phyloP scores from a whole-genome alignment of 805 yeast genomes.

The Monosporozyma servazzii region DNA sequence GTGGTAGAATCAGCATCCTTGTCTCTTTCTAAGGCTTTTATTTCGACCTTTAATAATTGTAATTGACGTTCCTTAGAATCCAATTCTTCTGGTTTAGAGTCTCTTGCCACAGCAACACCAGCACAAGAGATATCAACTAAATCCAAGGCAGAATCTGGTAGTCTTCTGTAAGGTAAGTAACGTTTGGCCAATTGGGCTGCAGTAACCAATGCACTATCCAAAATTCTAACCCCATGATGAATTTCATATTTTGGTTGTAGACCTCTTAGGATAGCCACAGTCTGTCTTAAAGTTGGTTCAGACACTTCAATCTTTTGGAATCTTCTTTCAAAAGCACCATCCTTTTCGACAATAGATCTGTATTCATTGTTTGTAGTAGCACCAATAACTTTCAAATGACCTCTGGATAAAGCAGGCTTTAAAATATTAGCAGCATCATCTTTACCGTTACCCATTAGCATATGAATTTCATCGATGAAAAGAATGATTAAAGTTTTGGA shows the following conservation, averaged over 20 bases:
- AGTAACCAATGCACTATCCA: conserved; percentile 87
- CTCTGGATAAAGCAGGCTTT: conserved; percentile 96
- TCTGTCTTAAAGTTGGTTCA: conserved; percentile 86
- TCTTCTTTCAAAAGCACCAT: conserved; percentile 97
- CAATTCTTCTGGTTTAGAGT: conserved; percentile 93
- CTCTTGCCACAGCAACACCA: conserved; percentile 95
- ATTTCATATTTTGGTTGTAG: conserved; percentile 90
- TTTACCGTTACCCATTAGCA: conserved; percentile 99
- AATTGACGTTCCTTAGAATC: conserved; percentile 90
- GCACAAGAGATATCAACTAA: conserved; percentile 95
- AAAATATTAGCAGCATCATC: conserved; percentile 93
- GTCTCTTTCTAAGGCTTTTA: conserved; percentile 94
- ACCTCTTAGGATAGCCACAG: conserved; percentile 94
- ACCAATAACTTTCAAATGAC: conserved; percentile 93
- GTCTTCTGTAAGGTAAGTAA: conserved; percentile 85
- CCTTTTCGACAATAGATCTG: conserved; percentile 85
- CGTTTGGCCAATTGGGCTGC: conserved; percentile 94
- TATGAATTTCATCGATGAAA: conserved; percentile 96
- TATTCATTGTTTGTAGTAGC: conserved; percentile 95
- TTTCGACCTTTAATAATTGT: conserved; percentile 87
- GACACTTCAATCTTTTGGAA: conserved; percentile 95
- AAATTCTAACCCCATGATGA: conserved; percentile 94
- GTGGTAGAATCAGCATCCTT: conserved; percentile 75
- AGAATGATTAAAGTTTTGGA: conserved; percentile 77
- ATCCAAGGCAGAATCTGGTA: conserved; percentile 96